Evolutionary conservation across 2,329 filamentous ascomycete genomes (phyloP).

Genomic region (Xylaria hypoxylon): DNA sequence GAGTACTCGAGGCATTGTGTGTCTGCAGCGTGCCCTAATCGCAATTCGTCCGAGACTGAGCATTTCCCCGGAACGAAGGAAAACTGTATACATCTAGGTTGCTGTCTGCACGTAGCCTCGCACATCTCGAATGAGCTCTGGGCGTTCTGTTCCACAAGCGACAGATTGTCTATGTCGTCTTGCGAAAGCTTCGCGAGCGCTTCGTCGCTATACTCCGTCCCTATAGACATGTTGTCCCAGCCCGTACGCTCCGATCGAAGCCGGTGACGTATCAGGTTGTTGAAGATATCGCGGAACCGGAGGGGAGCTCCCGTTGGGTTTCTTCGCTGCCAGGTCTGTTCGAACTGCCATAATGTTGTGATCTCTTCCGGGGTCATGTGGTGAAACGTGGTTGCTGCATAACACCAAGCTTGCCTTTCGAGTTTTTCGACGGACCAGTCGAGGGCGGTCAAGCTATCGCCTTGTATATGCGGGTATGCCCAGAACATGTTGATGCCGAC

Average conservation of each 20-base stretch:
- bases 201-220: slow-evolving; percentile 42
- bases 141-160: slow-evolving; percentile 38
- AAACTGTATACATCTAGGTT: slow-evolving; percentile 41
- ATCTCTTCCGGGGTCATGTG: slow-evolving; percentile 41
- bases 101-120: slow-evolving; percentile 34
- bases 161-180: slow-evolving; percentile 33
- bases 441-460: slow-evolving; percentile 38
- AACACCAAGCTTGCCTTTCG: slow-evolving; percentile 41
- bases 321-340: slow-evolving; percentile 38
- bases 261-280: slow-evolving; percentile 37
- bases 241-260: slow-evolving; percentile 32
- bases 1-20: slow-evolving; percentile 41
- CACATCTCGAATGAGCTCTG: slow-evolving; percentile 40
- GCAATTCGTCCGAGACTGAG: slow-evolving; percentile 39
- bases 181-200: slow-evolving; percentile 34
- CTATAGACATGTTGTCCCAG: slow-evolving; percentile 42
- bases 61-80: slow-evolving; percentile 40
- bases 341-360: slow-evolving; percentile 39
- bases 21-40: slow-evolving; percentile 36
- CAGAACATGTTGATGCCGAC: slow-evolving; percentile 38
- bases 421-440: slow-evolving; percentile 42
- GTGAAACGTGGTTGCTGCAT: slow-evolving; percentile 42
- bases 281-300: slow-evolving; percentile 41
- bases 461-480: slow-evolving; percentile 41
- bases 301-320: slow-evolving; percentile 35